Evolutionary conservation across 805 yeast genomes (phyloP).

Genomic region (Brettanomyces anomalus): DNA sequence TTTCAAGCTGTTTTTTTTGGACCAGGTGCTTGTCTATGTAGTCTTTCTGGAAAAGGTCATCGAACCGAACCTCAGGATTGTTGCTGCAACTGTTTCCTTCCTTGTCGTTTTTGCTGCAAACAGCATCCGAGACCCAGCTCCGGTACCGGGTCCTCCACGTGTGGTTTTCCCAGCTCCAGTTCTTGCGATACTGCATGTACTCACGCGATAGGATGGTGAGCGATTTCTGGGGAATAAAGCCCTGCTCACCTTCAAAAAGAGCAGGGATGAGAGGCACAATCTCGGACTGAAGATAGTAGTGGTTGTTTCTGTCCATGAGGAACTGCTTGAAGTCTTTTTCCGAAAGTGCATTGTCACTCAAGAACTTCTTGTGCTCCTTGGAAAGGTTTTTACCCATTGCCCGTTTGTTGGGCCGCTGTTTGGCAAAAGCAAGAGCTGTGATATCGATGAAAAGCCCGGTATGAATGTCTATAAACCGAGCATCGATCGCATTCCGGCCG

Average conservation of each 20-base stretch:
- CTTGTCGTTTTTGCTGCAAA: constrained; percentile 14
- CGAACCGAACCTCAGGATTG: constrained; percentile 12
- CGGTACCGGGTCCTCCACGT: constrained; percentile 16
- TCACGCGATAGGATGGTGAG: constrained; percentile 30
- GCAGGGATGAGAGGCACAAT: constrained; percentile 46
- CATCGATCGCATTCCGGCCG: constrained; percentile 46
- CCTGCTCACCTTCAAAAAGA: constrained; percentile 47
- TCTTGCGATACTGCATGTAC: constrained; percentile 21
- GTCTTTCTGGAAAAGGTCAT: constrained; percentile 19
- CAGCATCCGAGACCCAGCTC: constrained; percentile 17
- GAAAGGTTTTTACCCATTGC: constrained; percentile 3
- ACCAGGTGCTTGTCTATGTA: constrained; percentile 21
- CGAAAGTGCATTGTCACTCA: constrained; percentile 8
- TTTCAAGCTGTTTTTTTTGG: constrained; percentile 18
- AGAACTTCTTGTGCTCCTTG: constrained; percentile 12
- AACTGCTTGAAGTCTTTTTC: constrained; percentile 9
- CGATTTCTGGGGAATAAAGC: constrained; percentile 35
- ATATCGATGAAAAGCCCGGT: constrained; percentile 40
- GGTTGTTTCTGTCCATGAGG: constrained; percentile 38
- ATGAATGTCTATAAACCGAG: constrained; percentile 42
- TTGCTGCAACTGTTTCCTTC: constrained; percentile 18
- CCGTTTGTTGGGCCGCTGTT: constrained; percentile 4
- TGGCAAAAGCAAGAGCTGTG: constrained; percentile 26
- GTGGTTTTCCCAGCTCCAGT: constrained; percentile 10
- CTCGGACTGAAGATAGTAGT: constrained; percentile 40